These are phyloP conservation scores for Rhizopogon roseolus DNA, from an alignment of 768 basidiomycete species.

Conservation along the genomic window DNA sequence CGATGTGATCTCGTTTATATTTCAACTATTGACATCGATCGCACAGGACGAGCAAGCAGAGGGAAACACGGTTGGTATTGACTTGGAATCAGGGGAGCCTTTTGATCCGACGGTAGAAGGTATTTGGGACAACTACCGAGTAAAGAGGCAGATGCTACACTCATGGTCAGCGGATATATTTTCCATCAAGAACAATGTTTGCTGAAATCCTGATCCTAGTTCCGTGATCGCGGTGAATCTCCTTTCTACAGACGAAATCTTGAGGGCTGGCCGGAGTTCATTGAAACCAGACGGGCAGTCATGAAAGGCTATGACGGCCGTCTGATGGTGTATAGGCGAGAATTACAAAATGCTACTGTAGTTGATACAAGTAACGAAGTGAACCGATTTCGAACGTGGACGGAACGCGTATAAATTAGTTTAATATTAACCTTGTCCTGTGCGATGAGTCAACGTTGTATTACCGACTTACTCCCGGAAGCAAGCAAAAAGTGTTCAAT, in stretches of 20 bases:
- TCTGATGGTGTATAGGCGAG: not conserved
- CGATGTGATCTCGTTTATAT: conserved; percentile 7
- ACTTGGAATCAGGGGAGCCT: conserved; percentile 91
- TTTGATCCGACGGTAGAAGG: conserved; percentile 95
- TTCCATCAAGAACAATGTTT: conserved; percentile 13
- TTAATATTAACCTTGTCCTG: not conserved
- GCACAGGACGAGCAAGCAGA: conserved; percentile 87
- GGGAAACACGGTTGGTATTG: conserved; percentile 88
- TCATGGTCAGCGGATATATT: conserved; percentile 63
- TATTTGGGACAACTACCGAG: conserved; percentile 98
- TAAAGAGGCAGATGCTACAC: conserved; percentile 98
- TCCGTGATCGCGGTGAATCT: conserved; percentile 95
- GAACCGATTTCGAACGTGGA: not conserved
- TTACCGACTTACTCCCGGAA: too few relatives aligned
- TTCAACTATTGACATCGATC: conserved; percentile 8
- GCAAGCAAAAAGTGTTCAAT: conserved; percentile 23
- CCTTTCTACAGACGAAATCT: conserved; percentile 92
- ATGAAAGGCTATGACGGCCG: conserved; percentile 21
- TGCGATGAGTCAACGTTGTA: too few relatives aligned
- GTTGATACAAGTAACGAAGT: not conserved
- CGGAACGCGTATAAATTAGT: not conserved
- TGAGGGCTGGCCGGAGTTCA: conserved; percentile 84
- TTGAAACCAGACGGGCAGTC: conserved; percentile 75
- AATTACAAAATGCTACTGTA: conserved; percentile 3
- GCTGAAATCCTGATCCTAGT: conserved; percentile 36